A percentile compares a stretch with the other conserved stretches of the same genome.
Evolutionary conservation across 2,329 filamentous ascomycete species (phyloP).

Genomic region (Orbilia oligospora): DNA sequence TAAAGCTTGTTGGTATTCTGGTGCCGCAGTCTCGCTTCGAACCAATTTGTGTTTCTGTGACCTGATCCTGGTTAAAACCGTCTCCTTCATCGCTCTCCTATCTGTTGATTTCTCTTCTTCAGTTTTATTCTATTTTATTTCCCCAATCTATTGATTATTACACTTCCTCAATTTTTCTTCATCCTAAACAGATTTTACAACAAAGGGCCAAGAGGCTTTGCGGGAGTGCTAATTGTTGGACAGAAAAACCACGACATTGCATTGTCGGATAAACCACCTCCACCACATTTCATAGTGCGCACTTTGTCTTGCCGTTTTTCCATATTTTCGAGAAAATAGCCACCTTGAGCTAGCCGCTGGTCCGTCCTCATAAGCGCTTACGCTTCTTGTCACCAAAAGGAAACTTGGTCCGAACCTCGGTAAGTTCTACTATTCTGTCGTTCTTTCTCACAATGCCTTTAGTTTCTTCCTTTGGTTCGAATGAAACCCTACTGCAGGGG

Average conservation of each 20-base stretch:
- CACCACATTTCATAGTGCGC: neutral
- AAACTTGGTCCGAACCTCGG: conserved; percentile 45
- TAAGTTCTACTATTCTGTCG: conserved; percentile 47
- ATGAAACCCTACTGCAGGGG: conserved; percentile 59
- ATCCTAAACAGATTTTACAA: neutral
- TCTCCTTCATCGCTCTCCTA: neutral
- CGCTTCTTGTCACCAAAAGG: conserved; percentile 29
- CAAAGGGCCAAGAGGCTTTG: neutral
- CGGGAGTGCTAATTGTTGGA: conserved; percentile 21
- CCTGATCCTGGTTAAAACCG: conserved; percentile 6
- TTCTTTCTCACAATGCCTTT: conserved; percentile 46
- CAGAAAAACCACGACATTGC: conserved; percentile 4
- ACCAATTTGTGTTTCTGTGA: conserved; percentile 40
- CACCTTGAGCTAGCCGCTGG: conserved; percentile 26
- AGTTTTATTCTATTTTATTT: neutral
- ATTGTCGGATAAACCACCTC: conserved; percentile 4
- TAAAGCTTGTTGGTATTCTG: conserved; percentile 39
- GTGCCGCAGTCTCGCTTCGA: conserved; percentile 54
- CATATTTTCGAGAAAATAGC: neutral
- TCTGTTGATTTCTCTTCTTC: conserved; percentile 9
- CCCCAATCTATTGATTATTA: neutral
- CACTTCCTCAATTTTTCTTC: neutral
- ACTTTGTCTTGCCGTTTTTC: conserved; percentile 8
- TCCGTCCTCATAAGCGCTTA: conserved; percentile 35
- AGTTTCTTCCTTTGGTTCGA: conserved; percentile 53